Percentiles rank a stretch among this genome's conserved stretches.
These are phyloP conservation scores for Coemansia sp. DNA, from an alignment of 192 early-diverging fungal species.

Conservation along the genomic window DNA sequence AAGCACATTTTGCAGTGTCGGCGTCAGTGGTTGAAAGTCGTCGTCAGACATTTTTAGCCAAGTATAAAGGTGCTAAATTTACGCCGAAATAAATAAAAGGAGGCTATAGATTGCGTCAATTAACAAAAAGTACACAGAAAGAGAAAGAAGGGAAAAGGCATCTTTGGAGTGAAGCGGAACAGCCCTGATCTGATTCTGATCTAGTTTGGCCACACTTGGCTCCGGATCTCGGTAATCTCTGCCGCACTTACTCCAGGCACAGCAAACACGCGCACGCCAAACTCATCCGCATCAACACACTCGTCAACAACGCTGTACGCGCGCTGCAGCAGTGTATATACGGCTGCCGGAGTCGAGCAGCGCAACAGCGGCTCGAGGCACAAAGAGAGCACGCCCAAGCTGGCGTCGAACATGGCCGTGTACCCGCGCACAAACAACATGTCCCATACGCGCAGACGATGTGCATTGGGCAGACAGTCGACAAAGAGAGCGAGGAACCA, in stretches of 20 bases:
- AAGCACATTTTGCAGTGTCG: constrained; percentile 91
- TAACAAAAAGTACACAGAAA: constrained; percentile 7
- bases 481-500: constrained; percentile 61
- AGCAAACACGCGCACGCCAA: constrained; percentile 35
- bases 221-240: constrained; percentile 23
- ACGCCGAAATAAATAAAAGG: too few relatives aligned
- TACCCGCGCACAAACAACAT: constrained; percentile 58
- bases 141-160: constrained; percentile 7
- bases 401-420: constrained; percentile 52
- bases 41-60: constrained; percentile 58
- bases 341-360: constrained; percentile 46
- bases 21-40: constrained; percentile 73
- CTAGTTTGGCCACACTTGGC: constrained; percentile 3
- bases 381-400: constrained; percentile 54
- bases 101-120: background rate
- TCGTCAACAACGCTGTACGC: constrained; percentile 33
- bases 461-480: constrained; percentile 52
- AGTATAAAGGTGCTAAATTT: background rate
- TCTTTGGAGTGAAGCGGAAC: background rate
- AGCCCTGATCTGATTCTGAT: background rate
- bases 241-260: constrained; percentile 8
- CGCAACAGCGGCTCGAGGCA: constrained; percentile 47
- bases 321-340: constrained; percentile 56
- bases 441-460: constrained; percentile 59
- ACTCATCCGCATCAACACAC: constrained; percentile 48